Evolutionary conservation across 345 rosid species (phyloP).

Genomic region (Psidium friedrichsthalianum): DNA sequence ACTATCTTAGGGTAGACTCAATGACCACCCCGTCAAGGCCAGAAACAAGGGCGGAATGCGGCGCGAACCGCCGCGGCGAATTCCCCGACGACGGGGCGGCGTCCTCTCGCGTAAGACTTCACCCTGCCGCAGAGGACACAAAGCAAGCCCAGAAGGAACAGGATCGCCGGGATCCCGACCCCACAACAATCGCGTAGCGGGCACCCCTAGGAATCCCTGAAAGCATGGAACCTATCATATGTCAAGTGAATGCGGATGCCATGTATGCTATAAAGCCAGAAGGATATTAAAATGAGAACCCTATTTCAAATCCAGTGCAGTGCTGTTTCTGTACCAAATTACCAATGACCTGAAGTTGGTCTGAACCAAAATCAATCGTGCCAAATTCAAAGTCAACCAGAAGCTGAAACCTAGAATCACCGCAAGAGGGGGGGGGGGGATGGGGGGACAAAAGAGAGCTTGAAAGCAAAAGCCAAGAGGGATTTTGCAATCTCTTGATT

Average conservation of each 20-base stretch:
- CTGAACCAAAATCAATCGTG: background rate
- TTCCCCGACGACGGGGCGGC: slow-evolving; percentile 2
- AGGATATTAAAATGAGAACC: background rate
- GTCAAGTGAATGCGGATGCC: background rate
- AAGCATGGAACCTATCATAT: background rate
- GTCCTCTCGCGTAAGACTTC: slow-evolving; percentile 6
- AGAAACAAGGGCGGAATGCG: background rate
- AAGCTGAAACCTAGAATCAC: background rate
- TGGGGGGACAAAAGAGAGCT: background rate
- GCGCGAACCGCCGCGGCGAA: slow-evolving; percentile 6
- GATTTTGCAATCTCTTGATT: background rate
- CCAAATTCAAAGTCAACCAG: background rate
- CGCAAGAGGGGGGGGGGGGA: background rate
- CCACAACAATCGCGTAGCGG: slow-evolving; percentile 37
- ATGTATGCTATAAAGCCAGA: background rate
- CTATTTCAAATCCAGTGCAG: background rate
- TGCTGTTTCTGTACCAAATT: background rate
- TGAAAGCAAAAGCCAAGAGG: background rate
- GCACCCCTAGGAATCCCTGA: slow-evolving; percentile 35
- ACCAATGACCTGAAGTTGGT: background rate
- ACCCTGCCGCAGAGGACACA: slow-evolving; percentile 28
- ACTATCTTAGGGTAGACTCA: slow-evolving; percentile 46
- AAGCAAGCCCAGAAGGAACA: slow-evolving; percentile 23
- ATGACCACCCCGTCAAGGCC: slow-evolving; percentile 42
- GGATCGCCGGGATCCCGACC: slow-evolving; percentile 42